Conservation (phyloP, 106 monocot genomes). For the Hemerocallis citrina region DNA sequence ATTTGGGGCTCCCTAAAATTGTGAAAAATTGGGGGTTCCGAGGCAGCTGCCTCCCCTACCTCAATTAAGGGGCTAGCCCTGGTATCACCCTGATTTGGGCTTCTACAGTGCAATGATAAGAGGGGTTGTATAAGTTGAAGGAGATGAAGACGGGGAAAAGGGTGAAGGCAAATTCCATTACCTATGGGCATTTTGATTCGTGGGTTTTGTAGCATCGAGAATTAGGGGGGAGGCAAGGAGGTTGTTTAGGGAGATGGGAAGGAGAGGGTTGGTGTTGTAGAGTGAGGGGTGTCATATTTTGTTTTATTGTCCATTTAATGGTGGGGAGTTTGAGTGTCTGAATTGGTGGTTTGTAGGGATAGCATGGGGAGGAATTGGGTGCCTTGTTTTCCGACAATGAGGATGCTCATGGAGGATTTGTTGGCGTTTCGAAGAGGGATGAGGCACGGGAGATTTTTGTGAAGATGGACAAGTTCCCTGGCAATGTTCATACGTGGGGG, state of each 20-base stretch:
- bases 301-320: constrained; percentile 31
- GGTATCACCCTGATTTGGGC: too few species aligned
- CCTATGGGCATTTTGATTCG: constrained; percentile 35
- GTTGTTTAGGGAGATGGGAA: constrained; percentile 29
- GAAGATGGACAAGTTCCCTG: constrained; percentile 24
- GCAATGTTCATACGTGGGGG: constrained; percentile 31
- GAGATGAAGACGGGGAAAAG: constrained; percentile 25
- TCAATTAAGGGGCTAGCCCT: too few species aligned
- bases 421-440: constrained; percentile 6
- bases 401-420: constrained; percentile 34
- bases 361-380: constrained; percentile 55
- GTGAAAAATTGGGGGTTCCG: too few species aligned
- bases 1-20: too few species aligned
- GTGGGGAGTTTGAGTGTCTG: constrained; percentile 26
- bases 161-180: constrained; percentile 33
- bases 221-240: constrained; percentile 32
- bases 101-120: too few species aligned
- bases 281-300: constrained; percentile 31
- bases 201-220: constrained; percentile 30
- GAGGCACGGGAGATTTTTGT: constrained; percentile 28
- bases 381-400: constrained; percentile 36
- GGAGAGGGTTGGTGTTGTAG: constrained; percentile 21
- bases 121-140: too few species aligned
- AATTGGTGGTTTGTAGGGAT: constrained; percentile 29
- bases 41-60: too few species aligned